phyloP scores from a whole-genome alignment of 306 rosid species.

The Macrotyloma uniflorum region DNA sequence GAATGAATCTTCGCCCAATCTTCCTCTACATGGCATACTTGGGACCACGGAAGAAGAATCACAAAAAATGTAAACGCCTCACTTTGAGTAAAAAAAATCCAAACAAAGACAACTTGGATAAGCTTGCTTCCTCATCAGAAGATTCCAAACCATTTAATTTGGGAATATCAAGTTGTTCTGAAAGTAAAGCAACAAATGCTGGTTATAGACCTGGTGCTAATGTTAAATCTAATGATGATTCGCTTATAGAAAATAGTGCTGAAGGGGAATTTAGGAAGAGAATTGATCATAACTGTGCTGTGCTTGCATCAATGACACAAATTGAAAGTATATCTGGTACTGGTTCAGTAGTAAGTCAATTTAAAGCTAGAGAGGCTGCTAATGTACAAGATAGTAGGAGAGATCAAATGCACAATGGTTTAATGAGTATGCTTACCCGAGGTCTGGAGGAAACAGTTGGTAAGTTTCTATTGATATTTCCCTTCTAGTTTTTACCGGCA shows the following conservation, averaged over 20 bases:
- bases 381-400: conserved; percentile 41
- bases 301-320: conserved; percentile 49
- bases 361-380: conserved; percentile 35
- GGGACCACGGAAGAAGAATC: conserved; percentile 53
- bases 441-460: conserved; percentile 71
- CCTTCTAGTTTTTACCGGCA: background rate
- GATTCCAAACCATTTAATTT: conserved; percentile 64
- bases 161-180: conserved; percentile 36
- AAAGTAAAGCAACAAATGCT: conserved; percentile 46
- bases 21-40: conserved; percentile 47
- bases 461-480: conserved; percentile 46
- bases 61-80: conserved; percentile 51
- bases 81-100: conserved; percentile 32
- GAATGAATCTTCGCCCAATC: conserved; percentile 52
- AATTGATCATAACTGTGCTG: conserved; percentile 44
- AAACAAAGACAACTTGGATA: conserved; percentile 41
- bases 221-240: conserved; percentile 34
- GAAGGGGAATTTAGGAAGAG: conserved; percentile 50
- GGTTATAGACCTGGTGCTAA: conserved; percentile 38
- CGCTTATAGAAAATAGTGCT: conserved; percentile 32
- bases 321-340: conserved; percentile 38
- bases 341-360: conserved; percentile 35
- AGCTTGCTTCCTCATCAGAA: conserved; percentile 44
- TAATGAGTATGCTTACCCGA: conserved; percentile 46
- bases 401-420: conserved; percentile 46